Evolutionary conservation across 495 filamentous ascomycete species (phyloP).

Genomic region (Aspergillus wentii): DNA sequence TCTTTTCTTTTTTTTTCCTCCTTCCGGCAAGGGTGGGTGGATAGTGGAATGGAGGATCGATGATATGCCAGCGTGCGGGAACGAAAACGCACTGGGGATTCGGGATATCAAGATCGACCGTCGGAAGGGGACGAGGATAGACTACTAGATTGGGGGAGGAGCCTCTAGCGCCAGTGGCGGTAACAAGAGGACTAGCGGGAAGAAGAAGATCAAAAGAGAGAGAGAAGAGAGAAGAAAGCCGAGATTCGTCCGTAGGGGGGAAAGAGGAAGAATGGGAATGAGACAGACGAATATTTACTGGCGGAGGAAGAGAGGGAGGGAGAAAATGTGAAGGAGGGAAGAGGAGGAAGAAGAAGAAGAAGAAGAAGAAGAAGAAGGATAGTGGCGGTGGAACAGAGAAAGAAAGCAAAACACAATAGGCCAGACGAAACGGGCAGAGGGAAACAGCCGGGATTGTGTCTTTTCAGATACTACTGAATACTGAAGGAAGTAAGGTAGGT

Average conservation of each 20-base stretch:
- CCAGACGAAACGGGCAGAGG: constrained; percentile 2
- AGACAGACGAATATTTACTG: constrained; percentile 1
- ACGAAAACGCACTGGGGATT: constrained; percentile 3
- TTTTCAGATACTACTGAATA: no score
- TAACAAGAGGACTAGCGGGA: not conserved
- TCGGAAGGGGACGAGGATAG: constrained; percentile 10
- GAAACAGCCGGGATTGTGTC: not conserved
- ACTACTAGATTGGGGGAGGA: constrained; percentile 6
- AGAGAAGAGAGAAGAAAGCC: constrained; percentile 3
- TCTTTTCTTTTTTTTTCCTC: constrained; percentile 4
- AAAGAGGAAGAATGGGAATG: constrained; percentile 6
- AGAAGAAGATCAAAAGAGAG: constrained; percentile 1
- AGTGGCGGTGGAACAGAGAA: constrained; percentile 14
- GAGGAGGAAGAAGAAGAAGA: constrained; percentile 12
- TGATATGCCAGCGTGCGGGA: not conserved
- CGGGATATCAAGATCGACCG: constrained; percentile 20
- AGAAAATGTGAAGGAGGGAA: constrained; percentile 8
- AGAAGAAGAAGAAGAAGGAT: constrained; percentile 20
- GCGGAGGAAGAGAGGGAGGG: constrained; percentile 1
- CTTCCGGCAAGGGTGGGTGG: constrained; percentile 20
- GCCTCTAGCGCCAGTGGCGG: not conserved
- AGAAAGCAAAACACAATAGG: no score
- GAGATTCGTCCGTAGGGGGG: no score
- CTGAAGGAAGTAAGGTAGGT: no score
- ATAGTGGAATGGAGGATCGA: constrained; percentile 6